Evolutionary conservation across 179 eudicot genomes (phyloP).

Genomic region (Beta corolliflora): DNA sequence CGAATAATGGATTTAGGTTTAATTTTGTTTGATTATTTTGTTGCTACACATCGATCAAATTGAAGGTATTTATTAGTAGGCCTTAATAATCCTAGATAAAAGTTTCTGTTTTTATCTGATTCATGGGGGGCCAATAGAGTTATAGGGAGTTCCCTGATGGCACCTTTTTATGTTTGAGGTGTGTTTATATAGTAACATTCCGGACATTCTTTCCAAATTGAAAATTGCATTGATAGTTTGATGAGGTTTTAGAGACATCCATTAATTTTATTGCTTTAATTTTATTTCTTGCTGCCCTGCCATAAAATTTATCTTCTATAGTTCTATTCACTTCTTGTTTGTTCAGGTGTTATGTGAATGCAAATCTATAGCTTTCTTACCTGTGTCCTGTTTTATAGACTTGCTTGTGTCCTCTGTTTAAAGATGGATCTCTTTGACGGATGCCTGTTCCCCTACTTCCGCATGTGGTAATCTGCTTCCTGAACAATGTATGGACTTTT

Average conservation of each 20-base stretch:
- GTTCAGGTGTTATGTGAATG: background rate
- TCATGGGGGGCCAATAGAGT: conserved; percentile 56
- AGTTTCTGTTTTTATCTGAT: conserved; percentile 47
- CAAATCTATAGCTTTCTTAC: background rate
- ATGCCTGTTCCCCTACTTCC: background rate
- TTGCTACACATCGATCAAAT: background rate
- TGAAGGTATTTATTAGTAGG: background rate
- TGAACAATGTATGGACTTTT: background rate
- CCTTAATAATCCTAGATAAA: conserved; percentile 59
- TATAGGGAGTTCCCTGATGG: conserved; percentile 51
- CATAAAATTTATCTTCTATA: no score
- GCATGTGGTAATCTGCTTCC: background rate
- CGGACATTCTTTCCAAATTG: conserved; percentile 26
- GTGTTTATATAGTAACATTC: conserved; percentile 50
- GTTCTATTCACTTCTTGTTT: no score
- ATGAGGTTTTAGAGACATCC: background rate
- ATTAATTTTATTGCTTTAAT: no score
- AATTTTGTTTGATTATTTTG: background rate
- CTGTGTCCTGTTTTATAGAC: no score
- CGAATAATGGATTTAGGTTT: no score
- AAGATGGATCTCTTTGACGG: background rate
- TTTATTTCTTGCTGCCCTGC: no score
- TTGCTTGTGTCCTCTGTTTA: background rate
- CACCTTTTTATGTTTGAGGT: conserved; percentile 38
- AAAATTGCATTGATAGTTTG: background rate